Evolutionary conservation across 768 basidiomycete genomes (phyloP), one percentile per base, ranked within the genome.

Genomic region (Cubamyces sp.): DNA sequence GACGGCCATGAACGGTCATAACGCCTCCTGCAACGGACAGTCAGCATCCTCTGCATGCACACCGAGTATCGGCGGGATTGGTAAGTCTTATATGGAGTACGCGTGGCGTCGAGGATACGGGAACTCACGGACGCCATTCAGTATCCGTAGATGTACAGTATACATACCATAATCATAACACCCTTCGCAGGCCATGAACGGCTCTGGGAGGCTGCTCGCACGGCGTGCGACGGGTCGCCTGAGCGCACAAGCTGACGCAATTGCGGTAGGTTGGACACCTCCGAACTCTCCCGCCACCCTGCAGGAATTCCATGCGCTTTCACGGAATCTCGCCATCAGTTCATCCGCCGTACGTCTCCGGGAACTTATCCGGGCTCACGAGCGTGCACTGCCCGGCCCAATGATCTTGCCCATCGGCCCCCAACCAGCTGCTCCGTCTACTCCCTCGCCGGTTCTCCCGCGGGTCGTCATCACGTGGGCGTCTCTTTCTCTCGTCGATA

Each of bases 381-480:
- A 30, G 5, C 14, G 6, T 25, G 15, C n/a, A 4, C 26, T 16
- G 3, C 48, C 48, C 16, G 48, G 19, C 42, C 41, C 15, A 19
- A 30, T 15, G 40, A 46, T 21, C 37, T 21, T 21, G 19, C 42
- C 37, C 42, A 37, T 26, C 18, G 11, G 23, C 1, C 45, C 23
- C 26, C 28, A 53, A 53, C 50, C n/a, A 11, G 9, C 40, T 15
- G 21, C 14, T 48, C 52, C 54, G 26, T 62, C 26, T 50, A 40
- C 48, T 57, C 55, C 49, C 55, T 50, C 30, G 43, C 48, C 41
- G 52, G 41, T 16, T 19, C 46, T 54, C 21, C 28, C 57, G 47
- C 18, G 42, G 45, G 41, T 3, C n/a, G 2, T 34, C 48, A 23
- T 62, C 61, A 62, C 61, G 54, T 62, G 61, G 41, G 42, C 48